Evolutionary conservation across 768 basidiomycete species (phyloP), one percentile per base, ranked within the genome.

Genomic region (Termitomyces sp.): DNA sequence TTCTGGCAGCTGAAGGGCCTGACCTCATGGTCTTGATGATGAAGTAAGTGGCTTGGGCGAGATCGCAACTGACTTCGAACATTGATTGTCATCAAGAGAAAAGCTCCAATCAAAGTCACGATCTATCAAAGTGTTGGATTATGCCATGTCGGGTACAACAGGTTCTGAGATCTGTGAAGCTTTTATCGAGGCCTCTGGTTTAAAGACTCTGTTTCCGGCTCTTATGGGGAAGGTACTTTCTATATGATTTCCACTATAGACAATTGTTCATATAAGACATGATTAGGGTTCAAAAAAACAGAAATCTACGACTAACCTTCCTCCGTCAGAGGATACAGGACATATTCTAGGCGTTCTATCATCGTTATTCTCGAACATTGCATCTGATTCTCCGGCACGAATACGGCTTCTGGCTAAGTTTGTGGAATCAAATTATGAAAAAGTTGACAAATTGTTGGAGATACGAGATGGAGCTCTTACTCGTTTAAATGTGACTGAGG

Each of bases 11-110:
- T 19, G 97, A 99, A 70, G 97, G 97, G 2, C 84, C 94, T 14
- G 97, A 99, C 64, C 79, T 99, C 34, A 98, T 98, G 94, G 81
- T 97, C n/a, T 77, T 98, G 60, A 89, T 97, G 82, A 94, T 98
- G 89, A 96, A 89, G 94, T 95, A 63, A 44, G 84, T 73, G 28
- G 39, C 53, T 55, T 16, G 49, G 8, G 41, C 40, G 19, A n/a
- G n/a, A 25, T 40, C 54, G 6, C 45, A 63, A n/a, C 58, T 57
- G 50, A 27, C 25, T 60, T 30, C 47, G 23, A 32, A 48, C 43
- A 19, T 54, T 52, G 25, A 61, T 25, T 14, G 27, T 30, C 9
- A 2, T 47, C 5, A 64, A 94, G 94, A 71, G 89, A 92, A 60
- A 96, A 94, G 67, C 78, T 82, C 57, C 81, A 93, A 60, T 83